These are phyloP conservation scores for Rhynchospora breviuscula DNA, from an alignment of 176 grass and related monocot species.

Conservation along the genomic window DNA sequence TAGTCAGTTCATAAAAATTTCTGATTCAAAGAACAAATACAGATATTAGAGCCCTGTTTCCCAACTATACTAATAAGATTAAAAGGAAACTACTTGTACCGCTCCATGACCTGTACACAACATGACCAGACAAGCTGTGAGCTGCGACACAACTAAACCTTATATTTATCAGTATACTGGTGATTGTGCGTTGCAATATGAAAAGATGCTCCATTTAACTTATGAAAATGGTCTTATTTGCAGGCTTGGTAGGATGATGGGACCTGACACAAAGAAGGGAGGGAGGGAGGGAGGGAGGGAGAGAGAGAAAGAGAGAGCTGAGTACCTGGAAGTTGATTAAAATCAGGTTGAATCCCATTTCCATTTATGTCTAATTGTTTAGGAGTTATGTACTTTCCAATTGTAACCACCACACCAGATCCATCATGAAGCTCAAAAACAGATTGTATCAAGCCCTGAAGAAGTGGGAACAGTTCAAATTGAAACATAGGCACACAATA, in stretches of 20 bases:
- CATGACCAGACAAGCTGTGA: not conserved
- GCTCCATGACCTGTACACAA: not conserved
- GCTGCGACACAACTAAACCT: not conserved
- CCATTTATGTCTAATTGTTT: conserved; percentile 87
- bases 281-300: not conserved
- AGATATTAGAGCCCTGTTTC: not conserved
- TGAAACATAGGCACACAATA: not conserved
- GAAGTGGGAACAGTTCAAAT: conserved; percentile 22
- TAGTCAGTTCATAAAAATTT: conserved; percentile 1
- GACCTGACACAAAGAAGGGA: not conserved
- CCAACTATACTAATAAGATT: not conserved
- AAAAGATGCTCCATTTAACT: not conserved
- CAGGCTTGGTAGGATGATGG: not conserved
- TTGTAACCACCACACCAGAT: conserved; percentile 85
- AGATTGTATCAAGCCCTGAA: conserved; percentile 91
- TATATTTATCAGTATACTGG: not conserved
- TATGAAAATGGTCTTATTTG: not conserved
- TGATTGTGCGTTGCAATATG: not conserved
- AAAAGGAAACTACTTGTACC: not conserved
- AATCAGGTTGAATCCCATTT: conserved; percentile 94
- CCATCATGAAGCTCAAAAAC: conserved; percentile 98
- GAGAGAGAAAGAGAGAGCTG: too few relatives aligned
- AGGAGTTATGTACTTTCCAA: conserved; percentile 91
- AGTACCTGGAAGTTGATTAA: conserved; percentile 58
- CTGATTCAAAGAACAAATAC: not conserved